phyloP scores from a whole-genome alignment of 306 rosid genomes.

The Neltuma alba region DNA sequence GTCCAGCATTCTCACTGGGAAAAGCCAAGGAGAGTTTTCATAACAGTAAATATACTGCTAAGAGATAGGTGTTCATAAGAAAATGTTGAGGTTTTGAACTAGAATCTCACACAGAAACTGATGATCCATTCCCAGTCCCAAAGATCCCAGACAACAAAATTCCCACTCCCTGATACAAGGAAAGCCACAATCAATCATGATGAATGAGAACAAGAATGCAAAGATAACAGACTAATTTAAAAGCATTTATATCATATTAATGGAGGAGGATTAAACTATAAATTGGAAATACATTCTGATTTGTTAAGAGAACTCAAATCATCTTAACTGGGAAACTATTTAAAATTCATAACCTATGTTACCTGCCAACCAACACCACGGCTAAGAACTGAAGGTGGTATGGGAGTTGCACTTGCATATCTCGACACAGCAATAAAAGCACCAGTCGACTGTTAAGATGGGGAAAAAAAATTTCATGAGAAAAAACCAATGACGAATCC shows the following conservation, averaged over 20 bases:
- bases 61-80: conserved; percentile 22
- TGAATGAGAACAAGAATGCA: neutral
- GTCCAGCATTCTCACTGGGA: conserved; percentile 86
- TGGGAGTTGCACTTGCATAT: conserved; percentile 91
- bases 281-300: neutral
- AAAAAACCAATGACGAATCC: neutral
- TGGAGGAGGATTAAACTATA: neutral
- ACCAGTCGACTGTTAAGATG: conserved; percentile 76
- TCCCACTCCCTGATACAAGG: conserved; percentile 77
- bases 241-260: neutral
- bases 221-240: neutral
- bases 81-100: conserved; percentile 21
- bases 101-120: conserved; percentile 85
- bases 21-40: conserved; percentile 24
- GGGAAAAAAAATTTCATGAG: conserved; percentile 5
- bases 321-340: neutral
- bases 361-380: conserved; percentile 99
- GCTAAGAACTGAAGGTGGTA: conserved; percentile 91
- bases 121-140: conserved; percentile 91
- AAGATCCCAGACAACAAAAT: conserved; percentile 86
- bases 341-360: conserved; percentile 18
- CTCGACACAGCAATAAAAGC: conserved; percentile 85
- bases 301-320: neutral
- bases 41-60: neutral
- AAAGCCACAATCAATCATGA: neutral